Evolutionary conservation across 1,284 basidiomycete genomes (phyloP).

Genomic region (Microbotryomycetes sp.): DNA sequence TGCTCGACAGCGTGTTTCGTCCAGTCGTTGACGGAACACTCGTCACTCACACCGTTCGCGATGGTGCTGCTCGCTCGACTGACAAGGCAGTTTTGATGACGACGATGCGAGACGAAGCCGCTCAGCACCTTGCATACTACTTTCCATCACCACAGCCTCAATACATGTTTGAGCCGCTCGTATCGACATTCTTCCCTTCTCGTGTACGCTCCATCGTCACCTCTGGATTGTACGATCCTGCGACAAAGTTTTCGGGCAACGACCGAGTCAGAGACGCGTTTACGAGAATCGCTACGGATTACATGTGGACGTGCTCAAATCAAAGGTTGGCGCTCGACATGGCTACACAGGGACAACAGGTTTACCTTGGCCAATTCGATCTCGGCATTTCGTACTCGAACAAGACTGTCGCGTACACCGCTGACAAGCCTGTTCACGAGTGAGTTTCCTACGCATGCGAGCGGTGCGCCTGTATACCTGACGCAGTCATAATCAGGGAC

Average conservation of each 20-base stretch:
- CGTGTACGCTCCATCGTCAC: constrained; percentile 3
- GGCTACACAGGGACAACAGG: neutral
- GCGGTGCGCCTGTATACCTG: too few relatives aligned
- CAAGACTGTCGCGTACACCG: neutral
- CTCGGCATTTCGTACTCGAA: constrained; percentile 11
- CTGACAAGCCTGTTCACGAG: constrained; percentile 12
- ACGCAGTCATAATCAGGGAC: constrained; percentile 8
- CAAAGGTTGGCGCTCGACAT: constrained; percentile 23
- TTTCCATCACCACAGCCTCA: neutral
- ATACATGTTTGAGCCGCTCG: neutral
- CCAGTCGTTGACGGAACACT: constrained; percentile 27
- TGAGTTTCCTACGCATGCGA: neutral
- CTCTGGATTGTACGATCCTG: constrained; percentile 20
- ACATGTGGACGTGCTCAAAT: constrained; percentile 26
- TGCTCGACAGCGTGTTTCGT: constrained; percentile 18
- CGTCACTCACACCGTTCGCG: constrained; percentile 19
- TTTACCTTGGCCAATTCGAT: constrained; percentile 31
- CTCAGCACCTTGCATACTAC: neutral
- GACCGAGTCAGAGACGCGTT: constrained; percentile 8
- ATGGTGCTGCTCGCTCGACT: neutral
- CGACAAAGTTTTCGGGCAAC: neutral
- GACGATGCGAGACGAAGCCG: constrained; percentile 27
- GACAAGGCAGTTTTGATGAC: constrained; percentile 27
- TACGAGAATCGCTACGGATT: constrained; percentile 24
- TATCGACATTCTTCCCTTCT: neutral